These are phyloP conservation scores for Neurospora tetraspora DNA, from an alignment of 495 filamentous ascomycete genomes.

Conservation along the genomic window DNA sequence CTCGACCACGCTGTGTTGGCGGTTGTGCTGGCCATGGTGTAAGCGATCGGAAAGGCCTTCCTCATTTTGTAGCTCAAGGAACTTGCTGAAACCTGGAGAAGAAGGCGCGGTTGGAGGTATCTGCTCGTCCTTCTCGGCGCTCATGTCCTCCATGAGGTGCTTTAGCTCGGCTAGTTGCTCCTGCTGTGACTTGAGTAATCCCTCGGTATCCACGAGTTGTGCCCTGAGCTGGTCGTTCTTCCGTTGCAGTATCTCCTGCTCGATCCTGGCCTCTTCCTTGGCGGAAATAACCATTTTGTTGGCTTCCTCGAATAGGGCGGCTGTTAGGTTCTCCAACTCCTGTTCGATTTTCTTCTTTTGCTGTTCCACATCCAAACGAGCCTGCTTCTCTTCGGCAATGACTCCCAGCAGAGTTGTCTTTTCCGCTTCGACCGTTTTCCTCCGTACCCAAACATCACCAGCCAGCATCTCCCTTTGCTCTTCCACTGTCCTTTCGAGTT, in stretches of 20 bases:
- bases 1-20: constrained; percentile 39
- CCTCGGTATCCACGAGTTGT: constrained; percentile 50
- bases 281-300: constrained; percentile 85
- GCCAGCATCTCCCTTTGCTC: constrained; percentile 48
- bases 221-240: constrained; percentile 41
- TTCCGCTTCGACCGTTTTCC: constrained; percentile 34
- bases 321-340: constrained; percentile 81
- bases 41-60: constrained; percentile 26
- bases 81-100: constrained; percentile 41
- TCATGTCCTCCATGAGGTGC: constrained; percentile 80
- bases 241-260: constrained; percentile 25
- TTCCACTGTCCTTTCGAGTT: constrained; percentile 49
- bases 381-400: constrained; percentile 56
- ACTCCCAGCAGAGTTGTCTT: constrained; percentile 28
- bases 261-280: constrained; percentile 27
- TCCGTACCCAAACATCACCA: constrained; percentile 60
- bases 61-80: constrained; percentile 27
- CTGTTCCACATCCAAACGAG: constrained; percentile 57
- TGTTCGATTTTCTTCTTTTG: constrained; percentile 59
- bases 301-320: constrained; percentile 89
- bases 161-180: constrained; percentile 91
- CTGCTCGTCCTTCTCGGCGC: constrained; percentile 60
- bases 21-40: constrained; percentile 31
- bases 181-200: constrained; percentile 78
- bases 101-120: constrained; percentile 57